Conservation (phyloP, 2,329 filamentous ascomycete genomes). For the Fusarium miscanthi region DNA sequence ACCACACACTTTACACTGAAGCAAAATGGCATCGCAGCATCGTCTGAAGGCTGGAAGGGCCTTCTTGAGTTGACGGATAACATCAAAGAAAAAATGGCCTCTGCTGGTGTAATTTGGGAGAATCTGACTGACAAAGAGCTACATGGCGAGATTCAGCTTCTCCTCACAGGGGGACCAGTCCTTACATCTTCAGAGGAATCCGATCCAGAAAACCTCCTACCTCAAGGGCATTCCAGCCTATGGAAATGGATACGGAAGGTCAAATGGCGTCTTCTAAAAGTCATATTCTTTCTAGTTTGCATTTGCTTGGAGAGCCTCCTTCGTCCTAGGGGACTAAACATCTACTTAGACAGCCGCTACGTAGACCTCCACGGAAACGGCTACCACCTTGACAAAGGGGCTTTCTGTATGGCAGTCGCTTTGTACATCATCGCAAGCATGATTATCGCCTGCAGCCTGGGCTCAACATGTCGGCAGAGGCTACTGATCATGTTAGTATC, state of each 20-base stretch:
- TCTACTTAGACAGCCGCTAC: no score
- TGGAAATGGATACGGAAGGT: neutral
- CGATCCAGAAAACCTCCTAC: neutral
- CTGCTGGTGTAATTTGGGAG: neutral
- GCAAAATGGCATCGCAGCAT: neutral
- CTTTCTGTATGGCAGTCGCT: neutral
- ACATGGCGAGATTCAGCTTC: neutral
- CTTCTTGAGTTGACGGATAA: neutral
- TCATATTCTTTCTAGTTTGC: no score
- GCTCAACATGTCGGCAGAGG: fast-evolving
- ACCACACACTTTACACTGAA: neutral
- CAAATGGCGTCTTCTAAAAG: no score
- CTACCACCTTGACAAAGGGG: no score
- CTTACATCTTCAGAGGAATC: neutral
- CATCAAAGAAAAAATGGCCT: neutral
- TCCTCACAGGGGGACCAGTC: neutral
- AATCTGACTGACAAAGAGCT: neutral
- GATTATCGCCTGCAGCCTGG: fast-evolving
- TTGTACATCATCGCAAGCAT: neutral
- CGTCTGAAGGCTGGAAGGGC: neutral
- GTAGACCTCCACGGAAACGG: no score
- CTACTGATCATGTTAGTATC: fast-evolving
- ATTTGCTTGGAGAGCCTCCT: no score
- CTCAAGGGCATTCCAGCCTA: neutral
- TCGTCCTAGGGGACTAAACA: no score